Evolutionary conservation across 768 basidiomycete genomes (phyloP).

Genomic region (Suillus ampliporus): DNA sequence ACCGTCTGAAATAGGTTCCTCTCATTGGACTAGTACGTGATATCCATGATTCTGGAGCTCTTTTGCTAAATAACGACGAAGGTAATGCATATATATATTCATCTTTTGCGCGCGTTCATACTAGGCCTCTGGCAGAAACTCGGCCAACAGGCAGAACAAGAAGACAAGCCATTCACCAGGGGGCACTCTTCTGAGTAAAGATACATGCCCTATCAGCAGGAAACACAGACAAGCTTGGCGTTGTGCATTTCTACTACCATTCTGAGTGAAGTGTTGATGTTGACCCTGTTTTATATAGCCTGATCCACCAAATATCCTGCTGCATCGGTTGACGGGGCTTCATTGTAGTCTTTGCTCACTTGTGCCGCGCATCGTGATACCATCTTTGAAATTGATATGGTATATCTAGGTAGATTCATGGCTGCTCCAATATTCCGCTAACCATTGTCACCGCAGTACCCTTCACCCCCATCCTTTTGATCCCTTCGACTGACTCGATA

Average conservation of each 20-base stretch:
- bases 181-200: conserved; percentile 88
- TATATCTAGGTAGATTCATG: conserved; percentile 76
- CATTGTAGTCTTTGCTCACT: conserved; percentile 85
- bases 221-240: conserved; percentile 87
- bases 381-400: conserved; percentile 78
- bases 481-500: too few relatives aligned
- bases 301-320: conserved; percentile 78
- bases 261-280: conserved; percentile 19
- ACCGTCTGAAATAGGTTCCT: conserved; percentile 87
- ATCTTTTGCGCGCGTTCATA: conserved; percentile 90
- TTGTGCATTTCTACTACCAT: conserved; percentile 59
- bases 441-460: conserved; percentile 19
- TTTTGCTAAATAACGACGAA: conserved; percentile 33
- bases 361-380: conserved; percentile 75
- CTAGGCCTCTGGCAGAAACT: conserved; percentile 88
- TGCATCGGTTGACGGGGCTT: conserved; percentile 92
- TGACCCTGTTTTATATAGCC: conserved; percentile 47
- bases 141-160: conserved; percentile 66
- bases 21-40: conserved; percentile 82
- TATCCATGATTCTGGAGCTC: conserved; percentile 5
- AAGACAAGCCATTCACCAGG: conserved; percentile 84
- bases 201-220: conserved; percentile 85
- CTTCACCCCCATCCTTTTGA: too few relatives aligned
- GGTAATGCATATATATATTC: conserved; percentile 95
- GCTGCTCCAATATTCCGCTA: conserved; percentile 5